phyloP scores from a whole-genome alignment of 331 rosid species.

The Erythrophleum ivorense region DNA sequence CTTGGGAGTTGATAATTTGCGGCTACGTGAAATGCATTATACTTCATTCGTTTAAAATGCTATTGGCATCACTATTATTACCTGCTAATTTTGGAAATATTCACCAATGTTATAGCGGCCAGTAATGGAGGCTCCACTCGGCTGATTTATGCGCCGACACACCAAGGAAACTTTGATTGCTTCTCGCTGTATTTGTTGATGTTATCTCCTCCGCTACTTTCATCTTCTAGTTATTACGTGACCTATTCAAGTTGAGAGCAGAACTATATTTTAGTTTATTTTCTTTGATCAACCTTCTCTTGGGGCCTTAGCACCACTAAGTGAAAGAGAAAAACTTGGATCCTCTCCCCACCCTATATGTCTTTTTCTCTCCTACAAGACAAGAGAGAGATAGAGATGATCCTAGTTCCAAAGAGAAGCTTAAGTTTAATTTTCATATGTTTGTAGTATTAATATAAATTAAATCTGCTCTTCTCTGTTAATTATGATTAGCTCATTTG shows the following conservation, averaged over 20 bases:
- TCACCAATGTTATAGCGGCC: constrained; percentile 52
- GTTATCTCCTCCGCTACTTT: neutral
- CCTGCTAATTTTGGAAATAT: constrained; percentile 42
- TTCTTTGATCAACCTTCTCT: neutral
- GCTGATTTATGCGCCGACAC: constrained; percentile 49
- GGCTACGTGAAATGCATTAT: constrained; percentile 34
- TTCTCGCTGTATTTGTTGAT: neutral
- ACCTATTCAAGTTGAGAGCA: too few species aligned
- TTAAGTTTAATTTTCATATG: neutral
- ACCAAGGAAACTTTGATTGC: neutral
- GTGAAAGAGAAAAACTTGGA: neutral
- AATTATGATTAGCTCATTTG: neutral
- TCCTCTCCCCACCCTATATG: too few species aligned
- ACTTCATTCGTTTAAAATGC: constrained; percentile 6
- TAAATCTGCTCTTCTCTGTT: neutral
- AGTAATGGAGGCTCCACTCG: constrained; percentile 38
- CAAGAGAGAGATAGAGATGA: too few species aligned
- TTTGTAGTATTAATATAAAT: neutral
- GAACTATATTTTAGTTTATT: neutral
- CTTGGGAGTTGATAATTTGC: constrained; percentile 35
- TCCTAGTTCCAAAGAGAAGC: too few species aligned
- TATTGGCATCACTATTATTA: constrained; percentile 21
- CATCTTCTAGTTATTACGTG: neutral
- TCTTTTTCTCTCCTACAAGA: too few species aligned
- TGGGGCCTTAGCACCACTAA: neutral